Evolutionary conservation across 2,329 filamentous ascomycete genomes (phyloP).

Genomic region (Davidsoniella australis): DNA sequence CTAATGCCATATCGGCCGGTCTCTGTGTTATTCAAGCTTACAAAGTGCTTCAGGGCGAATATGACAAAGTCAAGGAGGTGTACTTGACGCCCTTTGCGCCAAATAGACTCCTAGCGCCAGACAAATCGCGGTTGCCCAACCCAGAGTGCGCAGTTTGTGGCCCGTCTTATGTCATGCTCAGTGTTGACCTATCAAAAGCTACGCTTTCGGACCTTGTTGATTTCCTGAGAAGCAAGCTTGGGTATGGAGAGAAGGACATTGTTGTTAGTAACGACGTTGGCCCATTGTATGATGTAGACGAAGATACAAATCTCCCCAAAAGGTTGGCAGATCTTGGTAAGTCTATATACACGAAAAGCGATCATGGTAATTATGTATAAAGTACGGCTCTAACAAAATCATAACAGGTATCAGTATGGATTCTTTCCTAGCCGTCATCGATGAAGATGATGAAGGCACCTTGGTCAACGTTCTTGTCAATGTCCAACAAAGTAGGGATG

Average conservation of each 20-base stretch:
- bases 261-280: conserved; percentile 57
- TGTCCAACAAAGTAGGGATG: conserved; percentile 31
- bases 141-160: conserved; percentile 72
- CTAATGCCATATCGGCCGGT: conserved; percentile 88
- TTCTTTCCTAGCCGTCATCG: conserved; percentile 68
- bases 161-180: conserved; percentile 48
- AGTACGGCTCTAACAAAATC: conserved; percentile 15
- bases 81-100: conserved; percentile 57
- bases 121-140: conserved; percentile 47
- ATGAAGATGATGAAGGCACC: conserved; percentile 56
- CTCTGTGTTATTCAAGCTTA: conserved; percentile 85
- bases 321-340: conserved; percentile 60
- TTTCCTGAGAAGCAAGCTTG: conserved; percentile 51
- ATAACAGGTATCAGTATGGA: conserved; percentile 46
- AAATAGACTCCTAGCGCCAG: conserved; percentile 41
- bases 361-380: neutral
- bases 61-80: conserved; percentile 58
- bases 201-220: conserved; percentile 70
- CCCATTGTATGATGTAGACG: conserved; percentile 76
- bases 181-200: conserved; percentile 51
- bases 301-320: conserved; percentile 70
- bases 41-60: conserved; percentile 66
- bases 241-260: conserved; percentile 64
- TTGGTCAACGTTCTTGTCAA: conserved; percentile 68
- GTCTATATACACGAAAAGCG: conserved; percentile 13